A percentile compares a stretch with the other conserved stretches of the same genome.
These are phyloP conservation scores for Aspergillus ochraceus DNA, from an alignment of 2,329 filamentous ascomycete genomes.

Conservation along the genomic window DNA sequence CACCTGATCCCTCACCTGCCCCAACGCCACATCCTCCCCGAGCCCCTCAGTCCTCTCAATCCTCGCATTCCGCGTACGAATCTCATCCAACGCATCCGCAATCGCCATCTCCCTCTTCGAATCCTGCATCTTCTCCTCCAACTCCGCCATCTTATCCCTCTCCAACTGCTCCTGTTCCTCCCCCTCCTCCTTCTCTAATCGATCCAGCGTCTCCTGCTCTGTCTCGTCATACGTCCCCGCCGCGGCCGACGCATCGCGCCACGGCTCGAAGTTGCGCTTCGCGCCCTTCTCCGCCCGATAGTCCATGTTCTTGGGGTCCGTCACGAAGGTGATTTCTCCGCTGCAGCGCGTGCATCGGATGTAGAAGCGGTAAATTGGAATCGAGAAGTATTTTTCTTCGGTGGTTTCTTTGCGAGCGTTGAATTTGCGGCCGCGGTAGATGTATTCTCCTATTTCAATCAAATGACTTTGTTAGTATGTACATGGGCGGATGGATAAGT, in stretches of 20 bases:
- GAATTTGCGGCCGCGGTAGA: conserved; percentile 93
- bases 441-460: conserved; percentile 75
- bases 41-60: conserved; percentile 74
- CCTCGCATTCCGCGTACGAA: conserved; percentile 84
- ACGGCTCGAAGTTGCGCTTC: conserved; percentile 90
- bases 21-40: conserved; percentile 55
- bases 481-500: background rate
- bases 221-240: conserved; percentile 66
- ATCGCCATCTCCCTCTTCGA: conserved; percentile 95
- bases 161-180: conserved; percentile 67
- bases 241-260: conserved; percentile 67
- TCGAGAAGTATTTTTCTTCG: conserved; percentile 83
- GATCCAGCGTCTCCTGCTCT: conserved; percentile 80
- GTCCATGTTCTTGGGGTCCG: conserved; percentile 92
- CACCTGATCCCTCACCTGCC: conserved; percentile 59
- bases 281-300: conserved; percentile 80
- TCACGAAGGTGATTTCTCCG: conserved; percentile 87
- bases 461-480: background rate
- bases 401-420: conserved; percentile 92
- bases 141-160: conserved; percentile 87
- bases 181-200: conserved; percentile 74
- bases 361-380: conserved; percentile 87
- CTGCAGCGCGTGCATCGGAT: conserved; percentile 85
- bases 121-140: conserved; percentile 91
- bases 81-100: conserved; percentile 93